Evolutionary conservation across 2,329 filamentous ascomycete species (phyloP), one percentile per base, ranked within the genome.

Genomic region (Simplicillium sp.): DNA sequence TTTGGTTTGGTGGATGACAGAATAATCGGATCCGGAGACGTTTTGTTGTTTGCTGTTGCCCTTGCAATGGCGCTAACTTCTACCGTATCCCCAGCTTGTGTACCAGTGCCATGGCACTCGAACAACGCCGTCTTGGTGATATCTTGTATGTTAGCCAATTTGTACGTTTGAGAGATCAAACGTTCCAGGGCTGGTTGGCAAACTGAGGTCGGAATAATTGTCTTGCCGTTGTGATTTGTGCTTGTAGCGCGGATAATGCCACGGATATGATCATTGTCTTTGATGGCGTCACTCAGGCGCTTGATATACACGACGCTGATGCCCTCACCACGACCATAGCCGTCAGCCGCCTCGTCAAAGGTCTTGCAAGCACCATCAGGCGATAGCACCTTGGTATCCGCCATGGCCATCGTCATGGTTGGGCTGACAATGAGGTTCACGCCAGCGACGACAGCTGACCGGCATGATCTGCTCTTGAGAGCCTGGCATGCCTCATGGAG

Each of bases 311-410:
- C 11, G 8, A 53, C 52, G 7, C 45, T 50, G 5, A 53, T 46
- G 5, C 47, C 59, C 14, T 62, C 59, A 2, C 46, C 58, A 9
- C 59, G 50, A 2, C 48, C 56, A 40, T 60, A 63, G 1, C 60
- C 60, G 47, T 61, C 51, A 1, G 57, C 60, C 2, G 42, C 38
- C 1, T 41, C 49, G 20, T 60, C 54, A 35, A 61, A 63, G 1
- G 57, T 54, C 18, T 56, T 54, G 40, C 57, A 61, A 2, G 43
- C 34, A 1, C 44, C 43, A 12, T 38, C 40, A 2, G 44, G 42
- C 11, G 47, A 48, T 2, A 52, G 39, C 2, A 50, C 46, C 8
- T 53, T 50, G 31, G 53, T 38, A 14, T 51, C 48, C 4, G 48
- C 32, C 49, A 56, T 46, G 31, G 43, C 42, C 1, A 49, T 47